These are phyloP conservation scores for Wallacemonas rigidus DNA, from an alignment of 208 protist genomes.

Conservation along the genomic window DNA sequence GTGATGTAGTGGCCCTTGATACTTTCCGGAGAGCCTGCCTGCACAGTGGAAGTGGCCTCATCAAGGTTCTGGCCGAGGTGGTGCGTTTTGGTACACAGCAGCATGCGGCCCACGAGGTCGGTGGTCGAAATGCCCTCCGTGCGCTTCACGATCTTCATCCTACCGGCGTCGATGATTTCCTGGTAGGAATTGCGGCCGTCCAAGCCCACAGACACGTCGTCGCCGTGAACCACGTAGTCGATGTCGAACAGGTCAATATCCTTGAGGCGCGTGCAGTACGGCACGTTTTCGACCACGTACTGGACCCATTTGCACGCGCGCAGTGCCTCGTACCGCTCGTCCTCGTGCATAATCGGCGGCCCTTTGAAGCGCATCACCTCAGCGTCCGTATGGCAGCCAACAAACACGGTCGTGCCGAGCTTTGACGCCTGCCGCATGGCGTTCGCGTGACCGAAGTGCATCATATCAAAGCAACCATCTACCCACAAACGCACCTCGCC, in stretches of 20 bases:
- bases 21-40: slow-evolving; percentile 3
- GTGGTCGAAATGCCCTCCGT: slow-evolving; percentile 98
- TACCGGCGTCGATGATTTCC: slow-evolving; percentile 91
- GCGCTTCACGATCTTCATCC: slow-evolving; percentile 92
- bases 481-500: slow-evolving; percentile 85
- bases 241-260: slow-evolving; percentile 93
- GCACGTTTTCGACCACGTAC: slow-evolving; percentile 95
- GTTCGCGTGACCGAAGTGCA: slow-evolving; percentile 92
- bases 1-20: slow-evolving; percentile 73
- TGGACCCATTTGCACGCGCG: slow-evolving; percentile 98
- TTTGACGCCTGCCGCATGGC: slow-evolving; percentile 82
- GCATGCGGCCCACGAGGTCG: slow-evolving; percentile 97
- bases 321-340: slow-evolving; percentile 95
- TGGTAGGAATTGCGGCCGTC: slow-evolving; percentile 96
- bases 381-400: slow-evolving; percentile 96
- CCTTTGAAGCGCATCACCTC: slow-evolving; percentile 97
- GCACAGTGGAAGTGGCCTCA: slow-evolving; percentile 22
- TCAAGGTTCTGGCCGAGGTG: slow-evolving; percentile 47
- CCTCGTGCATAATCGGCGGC: slow-evolving; percentile 96
- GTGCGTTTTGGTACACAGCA: slow-evolving; percentile 92
- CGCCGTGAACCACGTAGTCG: slow-evolving; percentile 97
- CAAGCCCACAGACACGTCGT: slow-evolving; percentile 96
- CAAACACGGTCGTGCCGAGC: slow-evolving; percentile 95
- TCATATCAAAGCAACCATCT: slow-evolving; percentile 92
- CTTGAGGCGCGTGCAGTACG: slow-evolving; percentile 93